phyloP scores from a whole-genome alignment of 2,329 filamentous ascomycete genomes.

The Fusarium sp. region DNA sequence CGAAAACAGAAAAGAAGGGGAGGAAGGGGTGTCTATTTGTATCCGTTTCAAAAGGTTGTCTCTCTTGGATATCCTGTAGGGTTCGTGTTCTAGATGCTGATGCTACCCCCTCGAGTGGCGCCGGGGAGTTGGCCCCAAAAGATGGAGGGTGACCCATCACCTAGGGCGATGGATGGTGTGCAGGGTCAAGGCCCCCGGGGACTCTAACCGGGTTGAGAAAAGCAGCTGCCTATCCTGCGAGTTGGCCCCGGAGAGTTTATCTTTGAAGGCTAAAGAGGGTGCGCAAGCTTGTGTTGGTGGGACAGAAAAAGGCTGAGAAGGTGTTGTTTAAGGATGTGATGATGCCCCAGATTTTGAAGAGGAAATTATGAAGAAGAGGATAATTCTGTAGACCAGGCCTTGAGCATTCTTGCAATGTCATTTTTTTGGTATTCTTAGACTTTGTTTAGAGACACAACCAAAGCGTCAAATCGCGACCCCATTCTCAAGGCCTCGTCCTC shows the following conservation, averaged over 20 bases:
- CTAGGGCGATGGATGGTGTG: constrained; percentile 32
- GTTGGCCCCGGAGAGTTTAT: not conserved
- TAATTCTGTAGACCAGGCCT: not conserved
- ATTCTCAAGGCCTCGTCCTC: not conserved
- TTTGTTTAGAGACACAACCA: not conserved
- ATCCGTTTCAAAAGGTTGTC: constrained; percentile 14
- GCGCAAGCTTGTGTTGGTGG: not conserved
- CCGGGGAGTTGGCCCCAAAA: constrained; percentile 12
- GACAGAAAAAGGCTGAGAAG: not conserved
- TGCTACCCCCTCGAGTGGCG: constrained; percentile 11
- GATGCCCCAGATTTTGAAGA: not conserved
- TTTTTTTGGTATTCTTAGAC: not conserved
- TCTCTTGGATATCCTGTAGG: constrained; percentile 5
- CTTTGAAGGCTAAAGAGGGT: constrained; percentile 8
- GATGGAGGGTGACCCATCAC: constrained; percentile 16
- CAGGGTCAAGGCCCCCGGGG: constrained; percentile 28
- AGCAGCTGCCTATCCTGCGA: constrained; percentile 3
- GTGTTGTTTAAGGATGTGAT: not conserved
- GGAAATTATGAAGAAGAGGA: not conserved
- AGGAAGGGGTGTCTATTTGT: constrained; percentile 30
- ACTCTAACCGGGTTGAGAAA: constrained; percentile 28
- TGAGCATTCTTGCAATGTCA: not conserved
- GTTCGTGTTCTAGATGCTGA: constrained; percentile 28
- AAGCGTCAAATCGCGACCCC: not conserved
- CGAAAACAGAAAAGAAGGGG: constrained; percentile 7